Evolutionary conservation across 140 eudicot genomes (phyloP).

Genomic region (Stevia rebaudiana): DNA sequence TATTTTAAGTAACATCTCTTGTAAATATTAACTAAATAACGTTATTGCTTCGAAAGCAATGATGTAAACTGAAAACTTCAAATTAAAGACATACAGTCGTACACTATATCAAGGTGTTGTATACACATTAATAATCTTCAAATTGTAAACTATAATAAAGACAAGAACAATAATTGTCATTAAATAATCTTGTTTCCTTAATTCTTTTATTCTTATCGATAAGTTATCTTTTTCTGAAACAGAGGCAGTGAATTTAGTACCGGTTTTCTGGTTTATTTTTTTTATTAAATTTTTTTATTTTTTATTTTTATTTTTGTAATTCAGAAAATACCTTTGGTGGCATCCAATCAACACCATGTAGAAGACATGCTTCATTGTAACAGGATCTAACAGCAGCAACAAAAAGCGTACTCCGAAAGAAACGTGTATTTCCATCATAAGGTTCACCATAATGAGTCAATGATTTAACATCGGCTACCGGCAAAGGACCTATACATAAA

Average conservation of each 20-base stretch:
- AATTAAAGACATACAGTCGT: neutral
- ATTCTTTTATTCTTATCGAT: neutral
- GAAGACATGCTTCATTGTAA: conserved; percentile 87
- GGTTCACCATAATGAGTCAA: conserved; percentile 99
- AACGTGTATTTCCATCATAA: conserved; percentile 97
- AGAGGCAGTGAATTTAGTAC: conserved; percentile 2
- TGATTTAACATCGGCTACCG: conserved; percentile 88
- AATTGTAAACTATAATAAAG: neutral
- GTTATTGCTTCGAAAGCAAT: neutral
- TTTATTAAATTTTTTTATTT: too few relatives aligned
- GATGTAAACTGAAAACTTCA: neutral
- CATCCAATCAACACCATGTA: conserved; percentile 99
- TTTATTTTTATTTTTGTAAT: neutral
- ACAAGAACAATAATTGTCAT: neutral
- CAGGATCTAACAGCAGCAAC: conserved; percentile 98
- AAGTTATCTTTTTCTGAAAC: neutral
- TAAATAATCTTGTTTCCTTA: neutral
- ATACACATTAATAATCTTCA: neutral
- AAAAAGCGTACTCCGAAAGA: conserved; percentile 90
- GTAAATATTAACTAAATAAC: neutral
- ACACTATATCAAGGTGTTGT: neutral
- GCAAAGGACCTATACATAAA: conserved; percentile 63
- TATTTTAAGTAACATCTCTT: neutral
- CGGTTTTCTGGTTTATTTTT: too few relatives aligned
- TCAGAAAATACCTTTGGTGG: conserved; percentile 71